Base-by-base conservation (phyloP, 2,329 filamentous ascomycete species). In the Aureobasidium leucospermi region DNA sequence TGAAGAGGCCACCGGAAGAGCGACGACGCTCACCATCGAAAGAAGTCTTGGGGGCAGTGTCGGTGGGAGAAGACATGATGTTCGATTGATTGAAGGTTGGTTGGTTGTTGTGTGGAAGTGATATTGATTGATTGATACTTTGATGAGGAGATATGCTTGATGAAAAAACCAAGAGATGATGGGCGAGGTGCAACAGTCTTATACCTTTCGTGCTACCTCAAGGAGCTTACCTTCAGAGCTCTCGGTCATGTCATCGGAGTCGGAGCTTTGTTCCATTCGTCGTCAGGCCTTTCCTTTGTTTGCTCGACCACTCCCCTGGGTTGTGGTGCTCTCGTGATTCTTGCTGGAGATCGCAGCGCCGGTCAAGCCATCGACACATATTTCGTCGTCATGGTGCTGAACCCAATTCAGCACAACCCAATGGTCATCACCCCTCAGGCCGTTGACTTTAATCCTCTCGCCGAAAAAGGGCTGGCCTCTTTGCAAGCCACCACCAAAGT, bases 1-100 rank as follows among this genome's bases (percentile, higher is more conserved):
- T 46, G 61, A 63, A 64, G 49, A 61, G 60, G 38, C 51, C 61
- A 4, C 60, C 49, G 23, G 62, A 63, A 3, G 43, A 55, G 52
- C 57, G 60, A 56, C 60, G 60, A 45, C 60, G 60, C 16, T 58
- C 43, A 7, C 45, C 55, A 10, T 47, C 47, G 57, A 43, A 45
- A 15, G 55, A 51, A 39, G 42, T 16, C 56, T 60, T 57, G 43
- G 49, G 42, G 6, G 29, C 28, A n/a, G 56, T 52, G 34, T 52
- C 41, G n/a, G 60, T 56, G 15, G 57, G 60, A 46, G 56, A 53
- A 62, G 60, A 62, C 60, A 62, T 62, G 39, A 28, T 52, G 19
- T 19, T 19, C 19, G 34, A 8, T 49, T 46, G 23, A 16, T 16
- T 29, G 29, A 31, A 29, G 38, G 48, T 38, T 36, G 19, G 32